Evolutionary conservation across 768 basidiomycete genomes (phyloP).

Genomic region (Pluteus cervinus): DNA sequence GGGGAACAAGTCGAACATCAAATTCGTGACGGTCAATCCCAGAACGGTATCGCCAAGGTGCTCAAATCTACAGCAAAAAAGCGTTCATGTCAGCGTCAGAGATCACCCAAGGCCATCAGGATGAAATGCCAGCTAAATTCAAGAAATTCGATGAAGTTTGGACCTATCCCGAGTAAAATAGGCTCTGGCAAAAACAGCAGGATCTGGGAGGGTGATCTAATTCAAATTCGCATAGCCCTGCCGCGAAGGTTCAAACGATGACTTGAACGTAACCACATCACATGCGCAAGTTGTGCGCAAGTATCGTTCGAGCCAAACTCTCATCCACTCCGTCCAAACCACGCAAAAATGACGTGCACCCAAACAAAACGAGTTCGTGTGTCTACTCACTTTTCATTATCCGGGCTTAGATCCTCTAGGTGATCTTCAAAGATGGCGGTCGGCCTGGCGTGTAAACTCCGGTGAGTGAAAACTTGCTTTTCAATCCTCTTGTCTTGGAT

Average conservation of each 20-base stretch:
- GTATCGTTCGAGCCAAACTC: too few relatives aligned
- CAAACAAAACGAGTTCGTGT: too few relatives aligned
- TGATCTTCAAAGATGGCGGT: constrained; percentile 74
- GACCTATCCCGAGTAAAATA: too few relatives aligned
- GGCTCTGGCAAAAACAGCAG: too few relatives aligned
- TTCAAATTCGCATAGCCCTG: too few relatives aligned
- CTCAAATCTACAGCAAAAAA: constrained; percentile 46
- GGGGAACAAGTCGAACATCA: constrained; percentile 62
- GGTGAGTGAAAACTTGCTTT: constrained; percentile 67
- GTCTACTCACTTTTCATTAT: constrained; percentile 80
- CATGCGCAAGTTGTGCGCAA: too few relatives aligned
- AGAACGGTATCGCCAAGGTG: constrained; percentile 76
- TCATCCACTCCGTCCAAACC: too few relatives aligned
- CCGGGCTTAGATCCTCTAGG: constrained; percentile 66
- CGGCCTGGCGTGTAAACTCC: constrained; percentile 63
- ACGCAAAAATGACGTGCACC: too few relatives aligned
- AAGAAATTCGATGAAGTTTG: constrained; percentile 1
- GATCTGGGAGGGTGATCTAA: too few relatives aligned
- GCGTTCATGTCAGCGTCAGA: constrained; percentile 4
- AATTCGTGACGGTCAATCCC: constrained; percentile 55
- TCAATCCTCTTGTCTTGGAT: constrained; percentile 42
- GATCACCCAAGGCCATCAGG: constrained; percentile 1
- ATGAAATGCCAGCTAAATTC: constrained; percentile 3
- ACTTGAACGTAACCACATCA: too few relatives aligned
- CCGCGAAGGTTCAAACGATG: too few relatives aligned